Conservation (phyloP, 805 yeast genomes). For the Metschnikowia dekortorum region DNA sequence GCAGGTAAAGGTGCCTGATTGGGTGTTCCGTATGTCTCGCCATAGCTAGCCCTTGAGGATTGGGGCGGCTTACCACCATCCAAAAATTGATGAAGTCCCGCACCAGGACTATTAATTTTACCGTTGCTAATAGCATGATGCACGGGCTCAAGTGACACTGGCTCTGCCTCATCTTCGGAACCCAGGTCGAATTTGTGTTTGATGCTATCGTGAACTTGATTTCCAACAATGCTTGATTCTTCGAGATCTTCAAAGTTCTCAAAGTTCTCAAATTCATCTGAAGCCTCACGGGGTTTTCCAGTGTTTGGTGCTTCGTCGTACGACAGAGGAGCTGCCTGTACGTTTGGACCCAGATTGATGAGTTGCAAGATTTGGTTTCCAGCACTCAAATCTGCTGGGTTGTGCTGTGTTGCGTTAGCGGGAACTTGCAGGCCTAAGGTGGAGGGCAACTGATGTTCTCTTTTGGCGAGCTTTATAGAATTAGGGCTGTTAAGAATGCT, state of each 20-base stretch:
- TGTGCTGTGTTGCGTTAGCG: not conserved
- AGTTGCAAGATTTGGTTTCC: conserved; percentile 19
- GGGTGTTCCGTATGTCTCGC: conserved; percentile 14
- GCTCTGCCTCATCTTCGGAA: conserved; percentile 33
- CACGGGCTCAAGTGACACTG: not conserved
- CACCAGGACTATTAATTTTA: conserved; percentile 8
- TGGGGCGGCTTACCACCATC: conserved; percentile 11
- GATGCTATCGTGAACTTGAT: conserved; percentile 16
- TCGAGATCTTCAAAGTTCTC: conserved; percentile 31
- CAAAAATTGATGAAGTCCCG: conserved; percentile 11
- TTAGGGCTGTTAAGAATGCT: conserved; percentile 1
- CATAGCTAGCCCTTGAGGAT: conserved; percentile 4
- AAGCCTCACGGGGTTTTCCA: not conserved
- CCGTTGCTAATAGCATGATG: not conserved
- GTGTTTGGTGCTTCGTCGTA: not conserved
- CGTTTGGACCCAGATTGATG: conserved; percentile 8
- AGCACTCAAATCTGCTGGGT: conserved; percentile 15
- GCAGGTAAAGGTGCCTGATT: conserved; percentile 4
- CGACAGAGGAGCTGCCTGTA: not conserved
- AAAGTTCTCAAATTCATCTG: conserved; percentile 26
- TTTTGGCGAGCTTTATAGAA: not conserved
- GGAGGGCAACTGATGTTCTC: not conserved
- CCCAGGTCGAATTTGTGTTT: conserved; percentile 28
- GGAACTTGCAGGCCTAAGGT: not conserved
- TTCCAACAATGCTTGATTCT: conserved; percentile 23